Evolutionary conservation across 78 protist species (phyloP).

Genomic region (Dictyostelium purpureum): DNA sequence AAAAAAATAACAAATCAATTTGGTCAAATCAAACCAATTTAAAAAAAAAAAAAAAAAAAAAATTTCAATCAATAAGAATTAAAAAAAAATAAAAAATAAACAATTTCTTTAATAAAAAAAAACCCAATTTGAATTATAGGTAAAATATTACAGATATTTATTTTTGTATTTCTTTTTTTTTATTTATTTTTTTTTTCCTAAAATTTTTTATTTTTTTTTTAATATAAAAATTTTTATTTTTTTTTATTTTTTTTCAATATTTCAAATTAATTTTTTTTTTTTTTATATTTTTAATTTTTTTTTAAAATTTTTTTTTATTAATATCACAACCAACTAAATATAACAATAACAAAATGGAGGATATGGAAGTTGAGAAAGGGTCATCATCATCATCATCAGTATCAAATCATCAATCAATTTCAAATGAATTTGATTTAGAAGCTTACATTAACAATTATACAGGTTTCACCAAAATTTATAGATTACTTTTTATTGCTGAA

Average conservation of each 20-base stretch:
- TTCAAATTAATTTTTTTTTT: neutral
- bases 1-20: too few species aligned
- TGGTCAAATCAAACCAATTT: too few species aligned
- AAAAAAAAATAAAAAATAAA: neutral
- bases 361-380: neutral
- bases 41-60: neutral
- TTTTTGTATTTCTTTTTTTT: neutral
- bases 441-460: constrained; percentile 64
- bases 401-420: neutral
- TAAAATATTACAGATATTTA: neutral
- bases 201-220: neutral
- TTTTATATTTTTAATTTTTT: neutral
- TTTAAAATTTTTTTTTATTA: neutral
- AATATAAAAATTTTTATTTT: neutral
- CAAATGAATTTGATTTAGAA: constrained; percentile 76
- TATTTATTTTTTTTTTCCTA: neutral
- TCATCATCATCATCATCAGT: constrained; percentile 9
- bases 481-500: constrained; percentile 67
- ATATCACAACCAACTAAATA: neutral
- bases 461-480: constrained; percentile 63
- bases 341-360: neutral
- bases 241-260: neutral
- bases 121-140: neutral
- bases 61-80: neutral
- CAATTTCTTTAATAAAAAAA: neutral